These are phyloP conservation scores for Lactuca saligna DNA, from an alignment of 129 eudicot species.

Conservation along the genomic window DNA sequence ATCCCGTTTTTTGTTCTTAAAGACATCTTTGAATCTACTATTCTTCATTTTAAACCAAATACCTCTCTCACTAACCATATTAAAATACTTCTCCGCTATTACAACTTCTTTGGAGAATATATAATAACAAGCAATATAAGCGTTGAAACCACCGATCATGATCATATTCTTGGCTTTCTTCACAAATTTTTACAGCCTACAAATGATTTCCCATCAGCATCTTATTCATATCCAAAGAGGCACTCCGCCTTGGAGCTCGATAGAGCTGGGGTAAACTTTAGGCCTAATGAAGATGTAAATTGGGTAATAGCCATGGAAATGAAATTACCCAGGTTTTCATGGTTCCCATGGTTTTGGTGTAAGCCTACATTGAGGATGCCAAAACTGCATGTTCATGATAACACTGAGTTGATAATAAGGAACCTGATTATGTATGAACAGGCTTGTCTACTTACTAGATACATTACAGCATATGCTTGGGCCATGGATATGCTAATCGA, in stretches of 20 bases:
- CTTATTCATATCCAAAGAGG: neutral
- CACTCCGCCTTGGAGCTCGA: constrained; percentile 10
- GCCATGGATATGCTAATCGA: constrained; percentile 21
- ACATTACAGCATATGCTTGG: constrained; percentile 15
- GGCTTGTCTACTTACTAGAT: neutral
- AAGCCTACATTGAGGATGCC: constrained; percentile 12
- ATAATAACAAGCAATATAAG: neutral
- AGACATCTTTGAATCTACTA: constrained; percentile 5
- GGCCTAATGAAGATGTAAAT: neutral
- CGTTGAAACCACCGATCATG: neutral
- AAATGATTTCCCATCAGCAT: neutral
- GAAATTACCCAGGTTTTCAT: neutral
- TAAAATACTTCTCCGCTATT: neutral
- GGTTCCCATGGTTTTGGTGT: neutral
- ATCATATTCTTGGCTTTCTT: constrained; percentile 22
- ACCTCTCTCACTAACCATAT: neutral
- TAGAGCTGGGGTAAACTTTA: constrained; percentile 17
- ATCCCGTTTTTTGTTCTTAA: constrained; percentile 19
- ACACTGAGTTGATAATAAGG: constrained; percentile 11
- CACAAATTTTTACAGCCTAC: constrained; percentile 10
- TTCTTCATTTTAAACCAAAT: neutral
- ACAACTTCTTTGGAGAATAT: neutral
- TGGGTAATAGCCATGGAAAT: constrained; percentile 7
- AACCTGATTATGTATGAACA: constrained; percentile 21
- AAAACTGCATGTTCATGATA: neutral